phyloP scores from a whole-genome alignment of 2,329 filamentous ascomycete genomes.

The Fusarium sp. region DNA sequence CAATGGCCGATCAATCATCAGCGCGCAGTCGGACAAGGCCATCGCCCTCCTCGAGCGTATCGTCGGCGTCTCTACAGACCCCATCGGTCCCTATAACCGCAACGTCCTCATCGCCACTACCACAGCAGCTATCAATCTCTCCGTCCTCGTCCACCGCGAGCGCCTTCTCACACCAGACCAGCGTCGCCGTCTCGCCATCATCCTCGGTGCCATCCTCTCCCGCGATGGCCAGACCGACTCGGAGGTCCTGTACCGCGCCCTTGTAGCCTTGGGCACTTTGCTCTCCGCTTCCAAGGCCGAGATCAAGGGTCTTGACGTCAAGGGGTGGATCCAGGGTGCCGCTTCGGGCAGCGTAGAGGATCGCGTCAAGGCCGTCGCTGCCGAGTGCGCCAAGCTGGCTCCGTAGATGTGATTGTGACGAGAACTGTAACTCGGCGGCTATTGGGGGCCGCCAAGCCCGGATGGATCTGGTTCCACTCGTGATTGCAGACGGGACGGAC shows the following conservation, averaged over 20 bases:
- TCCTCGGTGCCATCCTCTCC: constrained; percentile 70
- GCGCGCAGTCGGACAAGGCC: constrained; percentile 67
- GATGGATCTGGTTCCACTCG: constrained; percentile 1
- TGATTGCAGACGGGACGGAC: neutral
- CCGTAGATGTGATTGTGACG: constrained; percentile 20
- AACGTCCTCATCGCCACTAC: constrained; percentile 86
- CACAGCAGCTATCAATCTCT: constrained; percentile 86
- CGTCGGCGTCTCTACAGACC: constrained; percentile 60
- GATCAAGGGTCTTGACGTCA: constrained; percentile 55
- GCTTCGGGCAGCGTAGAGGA: constrained; percentile 57
- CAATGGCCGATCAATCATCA: constrained; percentile 74
- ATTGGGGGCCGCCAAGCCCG: constrained; percentile 16
- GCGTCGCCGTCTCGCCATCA: constrained; percentile 62
- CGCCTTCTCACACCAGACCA: constrained; percentile 50
- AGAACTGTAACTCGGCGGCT: constrained; percentile 1
- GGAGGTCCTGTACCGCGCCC: constrained; percentile 83
- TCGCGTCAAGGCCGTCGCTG: constrained; percentile 51
- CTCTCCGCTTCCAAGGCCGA: constrained; percentile 64
- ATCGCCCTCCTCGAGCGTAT: constrained; percentile 72
- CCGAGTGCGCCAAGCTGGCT: constrained; percentile 31
- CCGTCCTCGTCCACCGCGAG: constrained; percentile 72
- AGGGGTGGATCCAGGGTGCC: constrained; percentile 54
- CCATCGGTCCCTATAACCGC: constrained; percentile 70
- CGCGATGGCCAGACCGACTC: constrained; percentile 72
- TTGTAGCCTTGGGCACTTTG: constrained; percentile 84